phyloP scores from a whole-genome alignment of 1,139 yeast genomes.

The Taphrina pruni region DNA sequence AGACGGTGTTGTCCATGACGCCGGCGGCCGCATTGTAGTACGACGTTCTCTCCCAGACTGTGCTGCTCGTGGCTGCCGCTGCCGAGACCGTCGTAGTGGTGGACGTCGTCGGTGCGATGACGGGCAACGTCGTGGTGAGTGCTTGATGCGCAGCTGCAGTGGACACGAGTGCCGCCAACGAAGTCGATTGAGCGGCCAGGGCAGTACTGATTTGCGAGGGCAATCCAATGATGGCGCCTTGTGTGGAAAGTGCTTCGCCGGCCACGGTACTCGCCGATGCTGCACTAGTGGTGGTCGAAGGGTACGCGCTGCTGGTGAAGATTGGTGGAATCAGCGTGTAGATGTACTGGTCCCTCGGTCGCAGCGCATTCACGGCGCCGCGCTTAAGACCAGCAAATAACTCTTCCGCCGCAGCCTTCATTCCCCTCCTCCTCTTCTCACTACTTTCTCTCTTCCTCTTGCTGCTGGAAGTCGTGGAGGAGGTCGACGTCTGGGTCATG shows the following conservation, averaged over 20 bases:
- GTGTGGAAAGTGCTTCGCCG: slow-evolving; percentile 48
- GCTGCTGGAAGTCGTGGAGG: slow-evolving; percentile 50
- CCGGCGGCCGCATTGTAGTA: slow-evolving; percentile 68
- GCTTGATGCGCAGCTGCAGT: not conserved
- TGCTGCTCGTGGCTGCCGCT: slow-evolving; percentile 48
- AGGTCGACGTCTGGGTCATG: slow-evolving; percentile 53
- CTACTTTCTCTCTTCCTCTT: slow-evolving; percentile 47
- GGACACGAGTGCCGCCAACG: slow-evolving; percentile 41
- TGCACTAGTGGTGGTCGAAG: slow-evolving; percentile 50
- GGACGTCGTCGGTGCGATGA: slow-evolving; percentile 48
- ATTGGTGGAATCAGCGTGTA: slow-evolving; percentile 78
- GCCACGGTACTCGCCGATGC: slow-evolving; percentile 37
- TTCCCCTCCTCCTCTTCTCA: slow-evolving; percentile 51
- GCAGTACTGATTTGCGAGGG: slow-evolving; percentile 29
- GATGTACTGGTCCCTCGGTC: slow-evolving; percentile 57
- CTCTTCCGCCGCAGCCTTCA: slow-evolving; percentile 48
- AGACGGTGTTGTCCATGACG: slow-evolving; percentile 71
- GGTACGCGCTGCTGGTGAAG: slow-evolving; percentile 48
- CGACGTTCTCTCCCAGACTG: slow-evolving; percentile 72
- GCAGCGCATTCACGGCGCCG: slow-evolving; percentile 49
- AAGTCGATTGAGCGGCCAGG: slow-evolving; percentile 10
- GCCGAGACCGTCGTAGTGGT: slow-evolving; percentile 49
- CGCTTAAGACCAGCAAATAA: not conserved
- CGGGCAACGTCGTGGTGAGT: slow-evolving; percentile 46
- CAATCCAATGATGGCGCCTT: slow-evolving; percentile 46